Percentiles rank a stretch among this genome's conserved stretches.
Evolutionary conservation across 108 stramenopile genomes (phyloP).

Genomic region (Conticribra guillardii): DNA sequence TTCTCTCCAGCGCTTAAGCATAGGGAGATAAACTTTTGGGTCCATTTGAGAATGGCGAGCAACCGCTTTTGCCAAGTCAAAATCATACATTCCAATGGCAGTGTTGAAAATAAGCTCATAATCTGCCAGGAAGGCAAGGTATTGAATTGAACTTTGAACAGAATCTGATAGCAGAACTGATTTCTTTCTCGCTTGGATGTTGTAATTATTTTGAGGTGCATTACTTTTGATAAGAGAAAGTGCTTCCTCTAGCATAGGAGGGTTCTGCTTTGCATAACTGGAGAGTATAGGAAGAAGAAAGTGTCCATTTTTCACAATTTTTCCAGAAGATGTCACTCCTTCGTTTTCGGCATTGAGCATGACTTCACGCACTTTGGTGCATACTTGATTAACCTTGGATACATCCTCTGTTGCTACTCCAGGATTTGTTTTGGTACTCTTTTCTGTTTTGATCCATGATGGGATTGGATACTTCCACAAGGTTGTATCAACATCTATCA

Average conservation of each 20-base stretch:
- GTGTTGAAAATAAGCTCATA: conserved; percentile 87
- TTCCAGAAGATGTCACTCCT: conserved; percentile 46
- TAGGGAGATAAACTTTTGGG: conserved; percentile 90
- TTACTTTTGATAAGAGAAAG: conserved; percentile 68
- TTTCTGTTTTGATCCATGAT: conserved; percentile 46
- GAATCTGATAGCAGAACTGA: conserved; percentile 67
- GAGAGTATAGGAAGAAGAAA: conserved; percentile 86
- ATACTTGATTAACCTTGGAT: conserved; percentile 81
- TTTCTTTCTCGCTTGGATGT: conserved; percentile 44
- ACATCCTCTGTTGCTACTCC: conserved; percentile 54
- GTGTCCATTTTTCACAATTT: conserved; percentile 53
- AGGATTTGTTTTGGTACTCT: neutral
- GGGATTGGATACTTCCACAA: conserved; percentile 76
- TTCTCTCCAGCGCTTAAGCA: conserved; percentile 73
- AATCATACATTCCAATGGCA: conserved; percentile 92
- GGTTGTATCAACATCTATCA: conserved; percentile 76
- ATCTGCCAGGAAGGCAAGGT: conserved; percentile 89
- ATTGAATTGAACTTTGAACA: conserved; percentile 84
- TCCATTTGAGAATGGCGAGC: conserved; percentile 94
- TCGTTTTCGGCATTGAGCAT: conserved; percentile 65
- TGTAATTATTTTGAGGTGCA: conserved; percentile 31
- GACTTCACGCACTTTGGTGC: conserved; percentile 61
- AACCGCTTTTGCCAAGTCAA: conserved; percentile 86
- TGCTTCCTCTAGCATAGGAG: conserved; percentile 82
- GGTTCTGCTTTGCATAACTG: conserved; percentile 87